Evolutionary conservation across 176 grass and related monocot species (phyloP), one percentile per base, ranked within the genome.

Genomic region (Oryza meridionalis): DNA sequence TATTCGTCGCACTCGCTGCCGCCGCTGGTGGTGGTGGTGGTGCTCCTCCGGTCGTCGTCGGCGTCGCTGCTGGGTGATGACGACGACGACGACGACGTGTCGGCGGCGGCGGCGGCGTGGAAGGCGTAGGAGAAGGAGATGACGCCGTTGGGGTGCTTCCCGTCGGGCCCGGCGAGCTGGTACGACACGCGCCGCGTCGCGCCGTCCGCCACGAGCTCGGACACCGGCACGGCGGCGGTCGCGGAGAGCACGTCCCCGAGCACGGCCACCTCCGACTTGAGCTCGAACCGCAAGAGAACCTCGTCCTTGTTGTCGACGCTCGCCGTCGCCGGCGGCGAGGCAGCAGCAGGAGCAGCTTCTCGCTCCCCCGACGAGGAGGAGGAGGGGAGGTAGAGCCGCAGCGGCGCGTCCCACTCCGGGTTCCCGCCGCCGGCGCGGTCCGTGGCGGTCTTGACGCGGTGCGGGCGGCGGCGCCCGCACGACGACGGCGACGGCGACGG

Each of bases 361-460:
- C 4, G 40, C 26, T 61, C 62, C 12, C 14, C 47, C 4, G 16
- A 22, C 5, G 42, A 43, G 0, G 42, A 43, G 1, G 42, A 43
- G 2, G 42, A 11, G 47, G 77, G 43, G 49, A 86, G 37, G 88
- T 79, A 83, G 67, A 95, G 82, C 0, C 88, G 82, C 43, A 95
- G 80, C 11, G 88, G 93, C 25, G 82, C 82, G 59, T 92, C 89
- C 93, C 93, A 92, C 82, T 92, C 90, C 37, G 93, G 88, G 79
- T 86, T 90, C 37, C 46, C 63, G 29, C 82, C 90, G 76, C 85
- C 79, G 44, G 73, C 11, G 4, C 77, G 66, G 88, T 92, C 85
- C 3, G 75, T 70, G 77, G 76, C 33, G 61, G 93, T 95, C 81
- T 92, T 92, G 51, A 88, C 85, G 69, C 88, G 88, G 73, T 45